These are phyloP conservation scores for Themeda triandra DNA, from an alignment of 176 grass and related monocot species.

Conservation along the genomic window DNA sequence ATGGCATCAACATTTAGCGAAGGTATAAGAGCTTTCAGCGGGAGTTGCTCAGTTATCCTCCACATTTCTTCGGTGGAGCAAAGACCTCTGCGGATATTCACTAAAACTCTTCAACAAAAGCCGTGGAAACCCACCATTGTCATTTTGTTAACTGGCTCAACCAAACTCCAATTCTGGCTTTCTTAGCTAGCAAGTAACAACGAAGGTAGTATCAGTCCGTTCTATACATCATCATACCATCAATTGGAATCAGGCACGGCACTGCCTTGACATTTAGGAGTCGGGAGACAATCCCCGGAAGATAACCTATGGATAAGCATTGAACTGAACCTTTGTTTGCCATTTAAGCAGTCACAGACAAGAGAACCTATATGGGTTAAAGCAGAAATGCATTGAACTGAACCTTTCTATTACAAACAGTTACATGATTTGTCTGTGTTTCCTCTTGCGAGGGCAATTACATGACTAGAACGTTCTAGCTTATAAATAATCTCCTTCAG, in stretches of 20 bases:
- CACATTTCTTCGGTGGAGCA: not conserved
- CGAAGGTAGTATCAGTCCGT: not conserved
- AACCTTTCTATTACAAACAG: slow-evolving; percentile 20
- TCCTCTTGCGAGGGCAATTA: slow-evolving; percentile 37
- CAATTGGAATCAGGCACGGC: not conserved
- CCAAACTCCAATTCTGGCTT: not conserved
- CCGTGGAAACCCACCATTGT: not conserved
- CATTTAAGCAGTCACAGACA: not conserved
- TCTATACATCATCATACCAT: not conserved
- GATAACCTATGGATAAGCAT: not conserved
- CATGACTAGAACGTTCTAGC: slow-evolving; percentile 18
- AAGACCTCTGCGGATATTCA: not conserved
- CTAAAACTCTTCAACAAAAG: not conserved
- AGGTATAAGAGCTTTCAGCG: not conserved
- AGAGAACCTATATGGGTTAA: not conserved
- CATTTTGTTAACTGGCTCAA: not conserved
- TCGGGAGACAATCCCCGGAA: no score
- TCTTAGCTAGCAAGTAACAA: not conserved
- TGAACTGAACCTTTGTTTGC: not conserved
- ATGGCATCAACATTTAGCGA: not conserved
- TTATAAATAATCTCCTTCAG: slow-evolving; percentile 35
- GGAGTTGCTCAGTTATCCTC: not conserved
- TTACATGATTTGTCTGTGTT: slow-evolving; percentile 3
- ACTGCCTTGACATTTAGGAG: not conserved
- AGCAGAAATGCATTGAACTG: not conserved